These are phyloP conservation scores for Alloascoidea africana DNA, from an alignment of 805 yeast species.

Conservation along the genomic window DNA sequence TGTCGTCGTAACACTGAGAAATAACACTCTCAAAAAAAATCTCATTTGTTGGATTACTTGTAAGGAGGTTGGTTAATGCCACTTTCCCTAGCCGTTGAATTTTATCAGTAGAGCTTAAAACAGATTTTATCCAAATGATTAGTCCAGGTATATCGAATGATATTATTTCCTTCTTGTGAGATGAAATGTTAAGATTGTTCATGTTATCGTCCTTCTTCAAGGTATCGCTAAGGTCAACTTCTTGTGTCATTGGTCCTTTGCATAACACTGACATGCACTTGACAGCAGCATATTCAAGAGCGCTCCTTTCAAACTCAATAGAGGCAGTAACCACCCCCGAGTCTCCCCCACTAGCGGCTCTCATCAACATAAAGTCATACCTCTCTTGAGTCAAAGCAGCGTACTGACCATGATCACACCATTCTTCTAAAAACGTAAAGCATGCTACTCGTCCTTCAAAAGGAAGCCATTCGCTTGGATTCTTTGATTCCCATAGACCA, in stretches of 20 bases:
- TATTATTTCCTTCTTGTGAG: slow-evolving; percentile 32
- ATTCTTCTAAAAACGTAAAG: slow-evolving; percentile 70
- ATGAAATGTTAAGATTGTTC: no score
- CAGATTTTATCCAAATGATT: slow-evolving; percentile 67
- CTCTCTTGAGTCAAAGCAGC: slow-evolving; percentile 47
- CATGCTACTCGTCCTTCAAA: slow-evolving; percentile 77
- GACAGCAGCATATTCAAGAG: slow-evolving; percentile 54
- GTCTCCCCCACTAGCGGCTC: slow-evolving; percentile 18
- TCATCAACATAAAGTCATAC: slow-evolving; percentile 38
- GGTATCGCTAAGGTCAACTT: slow-evolving; percentile 9
- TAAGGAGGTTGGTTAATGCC: slow-evolving; percentile 58
- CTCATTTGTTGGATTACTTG: slow-evolving; percentile 37
- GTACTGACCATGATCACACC: slow-evolving; percentile 86
- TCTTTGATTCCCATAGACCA: slow-evolving; percentile 15
- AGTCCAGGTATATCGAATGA: slow-evolving; percentile 60
- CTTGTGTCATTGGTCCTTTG: slow-evolving; percentile 50
- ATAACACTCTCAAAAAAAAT: slow-evolving; percentile 44
- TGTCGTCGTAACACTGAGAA: slow-evolving; percentile 53
- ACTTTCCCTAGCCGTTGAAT: slow-evolving; percentile 47
- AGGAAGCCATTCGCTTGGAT: slow-evolving; percentile 47
- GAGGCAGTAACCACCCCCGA: slow-evolving; percentile 39
- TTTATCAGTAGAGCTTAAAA: slow-evolving; percentile 45
- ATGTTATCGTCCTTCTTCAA: slow-evolving; percentile 26
- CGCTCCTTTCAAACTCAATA: slow-evolving; percentile 63
- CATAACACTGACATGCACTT: slow-evolving; percentile 78